phyloP scores from a whole-genome alignment of 768 basidiomycete genomes.

The Lactarius vividus region DNA sequence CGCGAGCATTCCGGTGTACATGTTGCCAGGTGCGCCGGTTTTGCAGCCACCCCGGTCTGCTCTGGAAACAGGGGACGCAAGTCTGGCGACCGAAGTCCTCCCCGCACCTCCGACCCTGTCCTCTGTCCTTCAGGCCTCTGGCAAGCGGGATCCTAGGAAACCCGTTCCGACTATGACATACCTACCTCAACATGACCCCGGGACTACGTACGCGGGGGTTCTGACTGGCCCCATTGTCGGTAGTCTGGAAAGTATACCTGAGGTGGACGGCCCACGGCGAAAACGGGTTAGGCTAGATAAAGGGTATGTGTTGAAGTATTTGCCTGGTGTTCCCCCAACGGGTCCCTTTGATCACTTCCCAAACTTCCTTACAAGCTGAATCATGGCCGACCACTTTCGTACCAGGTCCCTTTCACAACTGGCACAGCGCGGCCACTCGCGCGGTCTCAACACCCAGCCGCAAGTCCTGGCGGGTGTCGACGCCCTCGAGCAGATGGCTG shows the following conservation, averaged over 20 bases:
- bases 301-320: slow-evolving; percentile 49
- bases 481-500: slow-evolving; percentile 42
- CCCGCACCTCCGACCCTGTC: slow-evolving; percentile 80
- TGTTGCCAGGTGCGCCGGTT: slow-evolving; percentile 69
- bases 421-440: slow-evolving; percentile 71
- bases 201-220: slow-evolving; percentile 82
- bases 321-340: neutral
- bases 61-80: slow-evolving; percentile 54
- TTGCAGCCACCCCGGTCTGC: slow-evolving; percentile 79
- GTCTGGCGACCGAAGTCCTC: slow-evolving; percentile 85
- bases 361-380: slow-evolving; percentile 5
- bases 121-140: slow-evolving; percentile 61
- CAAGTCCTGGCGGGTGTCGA: slow-evolving; percentile 41
- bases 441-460: slow-evolving; percentile 52
- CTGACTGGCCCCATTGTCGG: slow-evolving; percentile 55
- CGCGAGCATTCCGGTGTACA: slow-evolving; percentile 64
- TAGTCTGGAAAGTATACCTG: slow-evolving; percentile 43
- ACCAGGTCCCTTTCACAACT: slow-evolving; percentile 58
- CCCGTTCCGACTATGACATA: slow-evolving; percentile 68
- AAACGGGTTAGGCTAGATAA: slow-evolving; percentile 74
- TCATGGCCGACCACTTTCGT: slow-evolving; percentile 13
- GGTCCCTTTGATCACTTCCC: slow-evolving; percentile 10
- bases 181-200: slow-evolving; percentile 80
- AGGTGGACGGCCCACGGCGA: slow-evolving; percentile 62
- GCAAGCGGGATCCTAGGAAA: slow-evolving; percentile 81